Conservation (phyloP, 2,329 filamentous ascomycete genomes). For the Scopulariopsis brevicaulis region DNA sequence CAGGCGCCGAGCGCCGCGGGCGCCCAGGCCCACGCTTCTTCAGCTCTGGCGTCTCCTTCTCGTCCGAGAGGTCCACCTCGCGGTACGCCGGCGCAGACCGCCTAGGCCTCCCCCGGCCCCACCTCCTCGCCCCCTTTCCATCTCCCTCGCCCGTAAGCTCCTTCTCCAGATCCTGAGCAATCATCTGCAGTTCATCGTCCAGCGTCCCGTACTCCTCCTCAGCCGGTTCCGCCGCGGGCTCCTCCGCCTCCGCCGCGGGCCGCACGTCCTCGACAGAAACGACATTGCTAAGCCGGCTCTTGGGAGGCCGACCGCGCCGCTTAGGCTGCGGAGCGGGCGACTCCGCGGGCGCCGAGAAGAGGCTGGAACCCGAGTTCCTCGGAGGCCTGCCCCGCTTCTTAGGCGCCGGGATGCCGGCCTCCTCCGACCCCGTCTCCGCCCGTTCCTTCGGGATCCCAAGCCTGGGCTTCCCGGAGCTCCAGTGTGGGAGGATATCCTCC, state of each 20-base stretch:
- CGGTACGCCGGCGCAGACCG: conserved; percentile 15
- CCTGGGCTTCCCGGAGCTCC: neutral
- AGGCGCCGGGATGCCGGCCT: conserved; percentile 14
- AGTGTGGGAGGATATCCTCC: conserved; percentile 19
- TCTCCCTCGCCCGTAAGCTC: neutral
- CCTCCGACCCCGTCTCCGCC: neutral
- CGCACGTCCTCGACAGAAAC: conserved; percentile 7
- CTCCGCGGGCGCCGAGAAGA: neutral
- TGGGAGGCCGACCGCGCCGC: conserved; percentile 9
- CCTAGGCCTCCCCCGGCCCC: conserved; percentile 15
- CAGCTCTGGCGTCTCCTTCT: neutral
- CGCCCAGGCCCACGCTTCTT: neutral
- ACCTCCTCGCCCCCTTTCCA: neutral
- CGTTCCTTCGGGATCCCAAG: neutral
- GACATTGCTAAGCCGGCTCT: conserved; percentile 7
- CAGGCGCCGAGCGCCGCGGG: neutral
- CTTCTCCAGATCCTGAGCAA: neutral
- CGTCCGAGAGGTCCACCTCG: conserved; percentile 5
- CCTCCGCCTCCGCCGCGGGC: conserved; percentile 3
- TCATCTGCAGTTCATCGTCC: neutral
- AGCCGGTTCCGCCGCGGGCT: neutral
- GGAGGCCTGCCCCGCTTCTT: conserved; percentile 18
- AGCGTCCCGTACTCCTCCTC: neutral
- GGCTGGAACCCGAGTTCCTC: conserved; percentile 10
- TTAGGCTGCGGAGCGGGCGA: conserved; percentile 6